Evolutionary conservation across 805 yeast genomes (phyloP), one percentile per base, ranked within the genome.

Genomic region (Myxozyma melibiosi): DNA sequence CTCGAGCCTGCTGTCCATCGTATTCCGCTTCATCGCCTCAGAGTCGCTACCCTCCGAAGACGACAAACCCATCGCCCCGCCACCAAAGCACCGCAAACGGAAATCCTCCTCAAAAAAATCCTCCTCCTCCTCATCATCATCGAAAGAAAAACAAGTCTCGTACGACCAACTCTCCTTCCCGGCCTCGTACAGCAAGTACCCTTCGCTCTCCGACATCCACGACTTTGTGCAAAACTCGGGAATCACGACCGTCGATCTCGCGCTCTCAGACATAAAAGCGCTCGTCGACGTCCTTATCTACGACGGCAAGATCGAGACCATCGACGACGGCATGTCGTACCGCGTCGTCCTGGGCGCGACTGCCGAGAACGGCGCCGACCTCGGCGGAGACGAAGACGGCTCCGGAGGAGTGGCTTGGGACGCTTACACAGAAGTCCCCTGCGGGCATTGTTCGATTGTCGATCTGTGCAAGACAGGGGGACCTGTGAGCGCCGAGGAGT

Each of bases 271-370:
- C 69, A 84, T 94, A 46, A 77, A 90, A 55, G 77, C 95, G 0
- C 75, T 94, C 22, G 90, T 97, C 70, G 95, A 90, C 62, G 97
- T 94, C 14, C 74, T 94, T 44, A 83, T 86, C 1, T 89, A 79
- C 71, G 99, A 94, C 67, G 96, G 90, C 66, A 87, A 85, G 70
- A 70, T 94, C 49, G 97, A 90, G 68, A 16, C 55, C 14, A 76
- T 83, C 2, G 77, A 78, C 40, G 75, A 81, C 28, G 84, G 76
- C 2, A 81, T 84, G 62, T 80, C 84, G 42, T 92, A 86, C 71
- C 82, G 80, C 66, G 94, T 95, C 0, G 70, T 86, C 42, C 91
- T 84, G 66, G 81, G 88, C 51, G 62, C 63, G 27, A 31, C 57
- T 4, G 35, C 43, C 4, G 57, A 55, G 14, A 42, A 25, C 18